Base-by-base conservation (phyloP, 345 rosid genomes). In the Lepidium sativum region DNA sequence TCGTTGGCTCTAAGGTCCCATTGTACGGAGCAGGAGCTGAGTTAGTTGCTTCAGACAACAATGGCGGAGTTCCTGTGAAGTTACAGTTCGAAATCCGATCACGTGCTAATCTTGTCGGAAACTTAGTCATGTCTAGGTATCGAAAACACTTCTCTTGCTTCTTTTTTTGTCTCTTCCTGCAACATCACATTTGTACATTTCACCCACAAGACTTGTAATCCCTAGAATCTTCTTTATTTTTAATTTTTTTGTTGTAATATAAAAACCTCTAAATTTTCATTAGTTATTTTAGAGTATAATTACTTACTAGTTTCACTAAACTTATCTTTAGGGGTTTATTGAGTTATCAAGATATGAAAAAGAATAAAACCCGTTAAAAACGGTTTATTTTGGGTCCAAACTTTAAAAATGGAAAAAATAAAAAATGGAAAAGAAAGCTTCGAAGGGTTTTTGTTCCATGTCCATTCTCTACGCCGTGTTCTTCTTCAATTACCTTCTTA, bases 1-100 rank as follows among this genome's bases (percentile, higher is more conserved):
- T 91, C 14, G 38, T 78, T 53, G 96, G 87, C 50, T 76, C 76
- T 6, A 86, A 70, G 67, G 85, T 87, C 55, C 87, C 92, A 21
- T 63, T 91, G 10, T 91, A 87, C 31, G 97, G 96, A 17, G 96
- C 92, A n/a, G 89, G 92, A 56, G 80, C 87, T 1, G 79, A 83
- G 54, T 73, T 87, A 33, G 65, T 62, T 29, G 60, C 49, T 25
- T 77, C 83, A 13, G 77, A 84, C 35, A 44, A 68, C 7, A 73
- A 54, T 0, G 67, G 74, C 4, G 80, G 77, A 59, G 79, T 86
- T 77, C 89, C 92, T 0, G 35, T 91, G 75, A 77, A 48, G 27
- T 61, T 91, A 55, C 71, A 79, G 58, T 79, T 91, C 55, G 87
- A 81, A 60, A 67, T 87, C 34, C 53, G 65, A 60, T 80, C 88